These are phyloP conservation scores for Lipomyces sp. DNA, from an alignment of 805 yeast genomes.

Conservation along the genomic window DNA sequence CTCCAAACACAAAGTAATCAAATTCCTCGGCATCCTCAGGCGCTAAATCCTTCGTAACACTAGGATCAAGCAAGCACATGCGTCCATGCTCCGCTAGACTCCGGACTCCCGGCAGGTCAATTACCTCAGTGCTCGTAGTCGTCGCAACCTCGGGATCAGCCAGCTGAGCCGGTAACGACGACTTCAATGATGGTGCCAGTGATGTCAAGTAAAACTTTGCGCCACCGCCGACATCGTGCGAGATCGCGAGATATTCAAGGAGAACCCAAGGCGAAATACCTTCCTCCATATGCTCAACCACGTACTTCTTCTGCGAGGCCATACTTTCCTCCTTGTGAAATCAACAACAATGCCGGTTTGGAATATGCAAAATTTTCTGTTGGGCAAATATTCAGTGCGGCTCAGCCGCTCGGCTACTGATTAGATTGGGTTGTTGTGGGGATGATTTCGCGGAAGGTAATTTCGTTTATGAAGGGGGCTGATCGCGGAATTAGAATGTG, in stretches of 20 bases:
- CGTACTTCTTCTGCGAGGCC: conserved; percentile 38
- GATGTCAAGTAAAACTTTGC: conserved; percentile 70
- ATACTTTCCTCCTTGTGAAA: neutral
- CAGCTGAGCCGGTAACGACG: conserved; percentile 67
- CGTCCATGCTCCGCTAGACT: conserved; percentile 48
- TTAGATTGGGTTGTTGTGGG: neutral
- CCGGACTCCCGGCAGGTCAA: conserved; percentile 45
- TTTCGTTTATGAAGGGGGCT: too few relatives aligned
- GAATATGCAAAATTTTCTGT: neutral
- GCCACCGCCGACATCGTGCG: conserved; percentile 72
- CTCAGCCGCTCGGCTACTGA: neutral
- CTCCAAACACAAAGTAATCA: conserved; percentile 94
- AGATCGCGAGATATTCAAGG: conserved; percentile 81
- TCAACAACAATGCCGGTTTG: too few relatives aligned
- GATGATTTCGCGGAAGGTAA: neutral
- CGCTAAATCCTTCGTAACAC: conserved; percentile 71
- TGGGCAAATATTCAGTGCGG: neutral
- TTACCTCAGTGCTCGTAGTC: conserved; percentile 71
- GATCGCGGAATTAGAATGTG: neutral
- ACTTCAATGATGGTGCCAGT: conserved; percentile 68
- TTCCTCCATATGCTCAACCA: conserved; percentile 96
- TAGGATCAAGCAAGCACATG: conserved; percentile 88
- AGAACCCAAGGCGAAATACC: conserved; percentile 97
- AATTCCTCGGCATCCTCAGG: conserved; percentile 71
- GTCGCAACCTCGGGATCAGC: conserved; percentile 54